Conservation (phyloP, 768 basidiomycete species). For the Grammothele lineata region DNA sequence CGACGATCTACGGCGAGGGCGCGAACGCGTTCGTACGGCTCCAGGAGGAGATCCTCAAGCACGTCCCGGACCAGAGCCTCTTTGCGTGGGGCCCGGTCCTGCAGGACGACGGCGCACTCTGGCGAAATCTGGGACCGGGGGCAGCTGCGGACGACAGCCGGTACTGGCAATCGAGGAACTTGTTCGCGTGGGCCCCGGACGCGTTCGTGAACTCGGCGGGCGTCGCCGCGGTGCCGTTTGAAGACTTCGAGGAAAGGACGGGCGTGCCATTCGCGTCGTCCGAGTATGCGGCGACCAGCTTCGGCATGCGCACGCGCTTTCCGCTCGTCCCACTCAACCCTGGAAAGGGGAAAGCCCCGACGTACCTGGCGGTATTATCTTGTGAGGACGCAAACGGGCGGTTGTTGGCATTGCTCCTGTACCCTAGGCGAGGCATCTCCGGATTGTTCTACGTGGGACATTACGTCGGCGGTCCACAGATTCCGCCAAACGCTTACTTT, state of each 20-base stretch:
- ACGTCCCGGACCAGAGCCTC: slow-evolving; percentile 11
- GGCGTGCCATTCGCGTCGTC: slow-evolving; percentile 1
- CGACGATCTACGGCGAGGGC: slow-evolving; percentile 13
- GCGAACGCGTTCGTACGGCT: slow-evolving; percentile 10
- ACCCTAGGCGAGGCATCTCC: slow-evolving; percentile 4
- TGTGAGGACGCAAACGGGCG: slow-evolving; percentile 5
- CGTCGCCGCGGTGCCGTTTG: slow-evolving; percentile 2
- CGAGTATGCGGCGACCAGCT: slow-evolving; percentile 7
- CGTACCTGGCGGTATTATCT: slow-evolving; percentile 7
- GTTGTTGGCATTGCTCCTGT: slow-evolving; percentile 5
- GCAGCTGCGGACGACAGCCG: slow-evolving; percentile 7
- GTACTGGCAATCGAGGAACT: slow-evolving; percentile 11
- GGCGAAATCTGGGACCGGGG: neutral
- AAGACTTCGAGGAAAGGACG: slow-evolving; percentile 1
- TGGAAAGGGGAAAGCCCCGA: slow-evolving; percentile 3
- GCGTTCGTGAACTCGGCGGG: slow-evolving; percentile 9
- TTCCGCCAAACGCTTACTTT: slow-evolving; percentile 8
- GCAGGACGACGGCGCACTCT: slow-evolving; percentile 2
- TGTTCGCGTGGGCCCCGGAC: slow-evolving; percentile 15
- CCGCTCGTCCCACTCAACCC: slow-evolving; percentile 5
- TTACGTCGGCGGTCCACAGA: slow-evolving; percentile 7
- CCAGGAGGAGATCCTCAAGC: slow-evolving; percentile 14
- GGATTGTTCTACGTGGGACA: slow-evolving; percentile 11
- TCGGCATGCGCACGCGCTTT: slow-evolving; percentile 6
- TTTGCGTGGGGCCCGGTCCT: slow-evolving; percentile 12